Base-by-base conservation (phyloP, 2,329 filamentous ascomycete species). In the Diaporthe capsici region DNA sequence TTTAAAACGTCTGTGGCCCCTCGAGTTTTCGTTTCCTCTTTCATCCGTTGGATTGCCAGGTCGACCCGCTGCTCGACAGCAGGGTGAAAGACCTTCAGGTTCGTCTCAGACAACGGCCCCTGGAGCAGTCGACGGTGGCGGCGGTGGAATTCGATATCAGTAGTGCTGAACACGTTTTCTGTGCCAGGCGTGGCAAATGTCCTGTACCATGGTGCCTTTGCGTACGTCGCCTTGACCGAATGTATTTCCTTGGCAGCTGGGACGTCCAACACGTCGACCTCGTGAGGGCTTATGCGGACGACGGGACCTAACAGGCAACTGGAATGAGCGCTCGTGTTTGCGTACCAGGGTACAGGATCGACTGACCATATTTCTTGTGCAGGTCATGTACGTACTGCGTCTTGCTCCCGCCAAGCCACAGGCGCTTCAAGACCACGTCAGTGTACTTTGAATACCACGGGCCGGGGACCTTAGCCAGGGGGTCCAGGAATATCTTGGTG, bases 1-100 rank as follows among this genome's bases (percentile, higher is more conserved):
- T 90, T 89, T 73, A 85, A 83, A 0, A 91, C 80, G 75, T 91
- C 88, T 0, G 82, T 83, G 0, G 76, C 81, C 0, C 86, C 84
- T 0, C 80, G 80, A 0, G 73, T 67, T 28, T 81, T 73, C 76
- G 86, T 84, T 61, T 91, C 88, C n/a, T 85, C 80, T 0, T 76
- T 79, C 28, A 91, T 90, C 61, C 81, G 82, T 2, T 83, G 44
- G 1, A 90, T 82, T 0, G 87, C 81, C 12, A 87, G 76, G 0
- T 82, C 79, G 0, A 86, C 82, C n/a, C 84, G 85, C 0, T 78
- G 78, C 3, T 83, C 78, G 10, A 90, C 81, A 31, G 83, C 72
- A 0, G 80, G 78, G 71, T 83, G 80, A 63, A 83, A 80, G 0
- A 63, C 34, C 49, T 81, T 80, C 47, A 88, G 76, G 0, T 82